phyloP scores from a whole-genome alignment of 2,329 filamentous ascomycete species.

The Exophiala bonariae region DNA sequence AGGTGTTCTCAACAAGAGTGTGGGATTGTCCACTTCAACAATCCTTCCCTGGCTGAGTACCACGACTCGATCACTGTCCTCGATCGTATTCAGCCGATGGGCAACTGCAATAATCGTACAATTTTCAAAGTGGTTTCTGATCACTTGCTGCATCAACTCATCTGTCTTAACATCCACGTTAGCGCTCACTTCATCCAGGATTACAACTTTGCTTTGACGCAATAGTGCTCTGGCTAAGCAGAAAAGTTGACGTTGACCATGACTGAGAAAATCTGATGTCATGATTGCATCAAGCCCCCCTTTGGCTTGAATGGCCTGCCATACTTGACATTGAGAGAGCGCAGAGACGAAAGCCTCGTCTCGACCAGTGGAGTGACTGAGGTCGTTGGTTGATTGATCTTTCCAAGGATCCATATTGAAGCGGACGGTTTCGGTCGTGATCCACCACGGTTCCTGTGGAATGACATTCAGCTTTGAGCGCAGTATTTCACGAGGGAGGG shows the following conservation, averaged over 20 bases:
- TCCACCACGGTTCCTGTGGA: conserved; percentile 30
- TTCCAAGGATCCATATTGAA: conserved; percentile 39
- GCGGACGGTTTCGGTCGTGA: conserved; percentile 28
- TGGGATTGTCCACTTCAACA: conserved; percentile 25
- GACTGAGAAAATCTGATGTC: conserved; percentile 51
- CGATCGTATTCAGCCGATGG: conserved; percentile 61
- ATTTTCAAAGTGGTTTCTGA: conserved; percentile 53
- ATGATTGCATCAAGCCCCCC: conserved; percentile 45
- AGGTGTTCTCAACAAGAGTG: conserved; percentile 31
- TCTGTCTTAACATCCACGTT: conserved; percentile 61
- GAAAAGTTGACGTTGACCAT: conserved; percentile 66
- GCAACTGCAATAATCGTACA: conserved; percentile 62
- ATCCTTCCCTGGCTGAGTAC: conserved; percentile 47
- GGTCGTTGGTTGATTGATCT: not conserved
- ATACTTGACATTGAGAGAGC: conserved; percentile 39
- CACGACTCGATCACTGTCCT: conserved; percentile 60
- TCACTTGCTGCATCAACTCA: conserved; percentile 56
- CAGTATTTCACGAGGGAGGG: conserved; percentile 23
- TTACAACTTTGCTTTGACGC: conserved; percentile 43
- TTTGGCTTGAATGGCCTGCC: conserved; percentile 37
- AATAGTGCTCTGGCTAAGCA: conserved; percentile 62
- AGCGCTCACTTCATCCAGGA: conserved; percentile 44
- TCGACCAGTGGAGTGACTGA: not conserved
- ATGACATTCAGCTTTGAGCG: conserved; percentile 32
- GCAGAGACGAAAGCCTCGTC: conserved; percentile 39